Conservation (phyloP, 1,139 yeast species). For the Hyphopichia pseudoburtonii region DNA sequence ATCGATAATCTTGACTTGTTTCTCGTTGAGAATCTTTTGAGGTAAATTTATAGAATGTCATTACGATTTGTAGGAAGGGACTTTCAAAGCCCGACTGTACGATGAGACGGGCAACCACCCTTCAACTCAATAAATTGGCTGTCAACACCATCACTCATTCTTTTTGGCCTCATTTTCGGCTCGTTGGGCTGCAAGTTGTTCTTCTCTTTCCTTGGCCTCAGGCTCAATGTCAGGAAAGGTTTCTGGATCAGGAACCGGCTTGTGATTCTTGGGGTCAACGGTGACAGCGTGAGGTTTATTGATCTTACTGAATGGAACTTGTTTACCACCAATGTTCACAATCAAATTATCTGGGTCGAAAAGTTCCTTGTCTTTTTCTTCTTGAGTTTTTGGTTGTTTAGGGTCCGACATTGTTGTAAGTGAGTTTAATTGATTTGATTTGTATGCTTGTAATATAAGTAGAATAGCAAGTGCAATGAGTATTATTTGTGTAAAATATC, state of each 20-base stretch:
- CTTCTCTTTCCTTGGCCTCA: conserved; percentile 11
- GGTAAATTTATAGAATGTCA: too few relatives aligned
- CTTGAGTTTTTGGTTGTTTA: conserved; percentile 11
- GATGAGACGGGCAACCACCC: too few relatives aligned
- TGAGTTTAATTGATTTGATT: not conserved
- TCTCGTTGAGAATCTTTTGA: too few relatives aligned
- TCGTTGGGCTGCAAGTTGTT: conserved; percentile 6
- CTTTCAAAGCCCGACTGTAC: too few relatives aligned
- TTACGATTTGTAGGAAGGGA: too few relatives aligned
- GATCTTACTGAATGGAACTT: conserved; percentile 36
- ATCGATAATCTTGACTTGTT: too few relatives aligned
- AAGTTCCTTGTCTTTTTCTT: conserved; percentile 14
- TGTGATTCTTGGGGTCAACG: conserved; percentile 1
- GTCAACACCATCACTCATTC: not conserved
- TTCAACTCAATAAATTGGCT: too few relatives aligned
- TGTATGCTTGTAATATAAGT: not conserved
- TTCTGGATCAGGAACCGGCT: conserved; percentile 27
- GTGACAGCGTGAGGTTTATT: conserved; percentile 44
- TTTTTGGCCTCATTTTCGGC: conserved; percentile 4
- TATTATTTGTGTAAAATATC: not conserved
- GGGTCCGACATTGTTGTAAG: not conserved
- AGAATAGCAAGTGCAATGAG: not conserved
- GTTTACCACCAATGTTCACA: conserved; percentile 36
- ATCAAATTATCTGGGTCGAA: conserved; percentile 25
- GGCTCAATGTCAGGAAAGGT: conserved; percentile 26